Percentiles rank a stretch among this genome's conserved stretches.
Evolutionary conservation across 2,329 filamentous ascomycete genomes (phyloP).

Genomic region (Diaporthe velutina): DNA sequence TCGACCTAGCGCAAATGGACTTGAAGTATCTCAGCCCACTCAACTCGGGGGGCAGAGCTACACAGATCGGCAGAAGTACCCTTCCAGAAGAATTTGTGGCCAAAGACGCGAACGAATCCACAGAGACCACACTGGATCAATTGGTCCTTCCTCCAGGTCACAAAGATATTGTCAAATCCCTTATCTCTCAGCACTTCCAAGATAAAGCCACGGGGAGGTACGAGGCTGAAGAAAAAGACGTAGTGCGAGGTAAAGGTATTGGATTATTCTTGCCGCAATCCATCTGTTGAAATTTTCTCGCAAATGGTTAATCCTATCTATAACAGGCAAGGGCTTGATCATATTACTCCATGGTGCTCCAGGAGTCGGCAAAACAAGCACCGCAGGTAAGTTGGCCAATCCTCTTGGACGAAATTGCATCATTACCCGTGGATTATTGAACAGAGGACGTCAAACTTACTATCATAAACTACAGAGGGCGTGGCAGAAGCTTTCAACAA

Average conservation of each 20-base stretch:
- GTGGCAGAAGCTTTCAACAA: conserved; percentile 42
- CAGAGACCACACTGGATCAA: conserved; percentile 43
- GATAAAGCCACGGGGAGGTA: conserved; percentile 41
- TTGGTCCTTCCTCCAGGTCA: conserved; percentile 46
- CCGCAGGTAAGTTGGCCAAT: conserved; percentile 41
- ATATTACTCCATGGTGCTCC: conserved; percentile 50
- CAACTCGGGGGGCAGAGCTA: background rate
- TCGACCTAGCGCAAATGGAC: conserved; percentile 1
- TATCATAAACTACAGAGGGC: conserved; percentile 38
- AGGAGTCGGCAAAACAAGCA: conserved; percentile 51
- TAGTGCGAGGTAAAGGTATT: conserved; percentile 51
- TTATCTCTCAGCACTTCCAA: conserved; percentile 50
- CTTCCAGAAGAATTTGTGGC: background rate
- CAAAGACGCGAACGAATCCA: background rate
- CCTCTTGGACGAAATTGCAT: no score
- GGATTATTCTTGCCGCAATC: background rate
- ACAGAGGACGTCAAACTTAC: no score
- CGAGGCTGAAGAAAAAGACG: conserved; percentile 45
- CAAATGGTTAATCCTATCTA: no score
- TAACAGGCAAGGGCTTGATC: conserved; percentile 50
- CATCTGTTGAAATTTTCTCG: no score
- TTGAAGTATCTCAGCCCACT: background rate
- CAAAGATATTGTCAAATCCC: conserved; percentile 47
- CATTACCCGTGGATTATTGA: background rate
- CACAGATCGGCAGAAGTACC: background rate